These are phyloP conservation scores for Ustulina deusta DNA, from an alignment of 2,329 filamentous ascomycete genomes.

Conservation along the genomic window DNA sequence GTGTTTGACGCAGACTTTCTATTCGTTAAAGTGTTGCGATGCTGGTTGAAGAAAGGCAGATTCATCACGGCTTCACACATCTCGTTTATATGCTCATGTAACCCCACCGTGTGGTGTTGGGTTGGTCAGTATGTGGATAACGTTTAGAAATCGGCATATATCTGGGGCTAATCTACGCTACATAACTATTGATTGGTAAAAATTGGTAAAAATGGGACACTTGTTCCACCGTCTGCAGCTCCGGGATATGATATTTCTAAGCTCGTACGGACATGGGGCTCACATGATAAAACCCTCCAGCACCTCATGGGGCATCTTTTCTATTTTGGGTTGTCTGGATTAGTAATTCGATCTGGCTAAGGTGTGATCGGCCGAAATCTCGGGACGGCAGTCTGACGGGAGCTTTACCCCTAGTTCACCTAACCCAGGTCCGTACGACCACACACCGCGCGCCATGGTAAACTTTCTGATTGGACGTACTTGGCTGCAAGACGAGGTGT, in stretches of 20 bases:
- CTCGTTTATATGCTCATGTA: conserved; percentile 13
- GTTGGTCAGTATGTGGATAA: not conserved
- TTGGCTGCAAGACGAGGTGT: not conserved
- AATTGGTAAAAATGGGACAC: not conserved
- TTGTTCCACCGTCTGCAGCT: not conserved
- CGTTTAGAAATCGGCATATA: not conserved
- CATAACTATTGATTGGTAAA: conserved; percentile 11
- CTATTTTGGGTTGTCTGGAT: not conserved
- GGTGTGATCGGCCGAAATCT: conserved; percentile 8
- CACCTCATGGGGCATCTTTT: not conserved
- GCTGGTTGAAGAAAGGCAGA: not conserved
- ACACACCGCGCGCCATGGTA: too few relatives aligned
- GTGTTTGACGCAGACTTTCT: not conserved
- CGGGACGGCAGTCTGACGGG: not conserved
- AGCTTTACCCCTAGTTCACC: too few relatives aligned
- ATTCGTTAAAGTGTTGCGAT: conserved; percentile 1
- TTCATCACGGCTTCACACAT: not conserved
- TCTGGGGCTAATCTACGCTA: conserved; percentile 8
- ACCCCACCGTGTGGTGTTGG: not conserved
- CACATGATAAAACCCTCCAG: not conserved
- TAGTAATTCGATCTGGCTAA: not conserved
- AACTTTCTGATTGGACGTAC: not conserved
- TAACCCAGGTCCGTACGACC: too few relatives aligned
- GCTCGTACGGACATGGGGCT: not conserved
- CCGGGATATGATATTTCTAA: conserved; percentile 15